These are phyloP conservation scores for Tetrahymena malaccensis DNA, from an alignment of 73 alveolate species.

Conservation along the genomic window DNA sequence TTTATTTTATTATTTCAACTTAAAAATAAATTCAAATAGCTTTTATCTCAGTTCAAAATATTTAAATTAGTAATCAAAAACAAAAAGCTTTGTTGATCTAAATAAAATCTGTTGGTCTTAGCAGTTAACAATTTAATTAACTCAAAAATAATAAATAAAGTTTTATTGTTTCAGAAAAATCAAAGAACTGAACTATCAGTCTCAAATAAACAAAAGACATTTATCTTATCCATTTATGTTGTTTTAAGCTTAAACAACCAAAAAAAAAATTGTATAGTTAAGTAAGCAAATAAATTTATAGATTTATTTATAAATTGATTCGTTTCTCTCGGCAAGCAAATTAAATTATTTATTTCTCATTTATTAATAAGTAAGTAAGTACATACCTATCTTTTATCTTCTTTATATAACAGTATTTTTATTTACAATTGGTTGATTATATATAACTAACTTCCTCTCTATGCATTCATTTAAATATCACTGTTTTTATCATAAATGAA, in stretches of 20 bases:
- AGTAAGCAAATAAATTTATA: background rate
- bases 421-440: background rate
- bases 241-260: background rate
- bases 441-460: background rate
- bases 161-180: too few species aligned
- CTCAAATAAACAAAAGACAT: too few species aligned
- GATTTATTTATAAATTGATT: background rate
- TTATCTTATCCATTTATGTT: too few species aligned
- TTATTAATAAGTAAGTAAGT: background rate
- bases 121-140: too few species aligned
- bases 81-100: background rate
- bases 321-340: background rate
- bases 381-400: background rate
- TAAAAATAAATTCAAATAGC: too few species aligned
- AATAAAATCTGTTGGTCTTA: too few species aligned
- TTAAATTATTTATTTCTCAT: background rate
- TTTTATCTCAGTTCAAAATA: background rate
- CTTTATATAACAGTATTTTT: background rate
- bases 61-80: background rate
- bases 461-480: too few species aligned
- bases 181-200: too few species aligned
- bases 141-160: too few species aligned
- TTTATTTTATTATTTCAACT: too few species aligned
- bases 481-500: too few species aligned
- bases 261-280: too few species aligned